Conservation (phyloP, 2,329 filamentous ascomycete species). For the Xylariaceae sp. region DNA sequence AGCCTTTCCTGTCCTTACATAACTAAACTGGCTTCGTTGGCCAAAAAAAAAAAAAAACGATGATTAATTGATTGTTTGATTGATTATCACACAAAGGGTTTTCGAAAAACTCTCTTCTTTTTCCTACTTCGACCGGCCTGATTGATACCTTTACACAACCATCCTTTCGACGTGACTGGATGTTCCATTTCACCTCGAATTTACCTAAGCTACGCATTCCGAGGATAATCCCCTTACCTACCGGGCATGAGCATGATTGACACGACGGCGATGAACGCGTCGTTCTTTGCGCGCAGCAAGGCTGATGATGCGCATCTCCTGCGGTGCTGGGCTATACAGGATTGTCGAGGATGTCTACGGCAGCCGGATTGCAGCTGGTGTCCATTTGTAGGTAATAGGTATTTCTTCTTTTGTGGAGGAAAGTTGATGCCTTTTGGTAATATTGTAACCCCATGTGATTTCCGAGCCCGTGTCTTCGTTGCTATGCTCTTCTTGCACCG, state of each 20-base stretch:
- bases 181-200: no score
- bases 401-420: neutral
- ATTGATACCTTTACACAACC: no score
- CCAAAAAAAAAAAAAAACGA: no score
- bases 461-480: neutral
- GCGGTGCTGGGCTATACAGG: slow-evolving; percentile 47
- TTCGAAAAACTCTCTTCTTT: no score
- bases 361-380: slow-evolving; percentile 46
- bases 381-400: slow-evolving; percentile 40
- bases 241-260: neutral
- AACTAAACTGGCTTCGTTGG: no score
- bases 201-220: no score
- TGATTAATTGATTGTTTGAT: no score
- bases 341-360: slow-evolving; percentile 43
- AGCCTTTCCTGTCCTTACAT: no score
- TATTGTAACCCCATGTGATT: neutral
- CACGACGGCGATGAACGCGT: neutral
- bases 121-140: no score
- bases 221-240: neutral
- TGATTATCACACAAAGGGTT: no score
- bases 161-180: no score
- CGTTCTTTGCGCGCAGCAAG: slow-evolving; percentile 5
- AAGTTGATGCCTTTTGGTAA: neutral
- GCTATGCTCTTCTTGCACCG: neutral
- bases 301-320: slow-evolving; percentile 37